A percentile compares a stretch with the other conserved stretches of the same genome.
phyloP scores from a whole-genome alignment of 345 rosid genomes.

The Turritis glabra region DNA sequence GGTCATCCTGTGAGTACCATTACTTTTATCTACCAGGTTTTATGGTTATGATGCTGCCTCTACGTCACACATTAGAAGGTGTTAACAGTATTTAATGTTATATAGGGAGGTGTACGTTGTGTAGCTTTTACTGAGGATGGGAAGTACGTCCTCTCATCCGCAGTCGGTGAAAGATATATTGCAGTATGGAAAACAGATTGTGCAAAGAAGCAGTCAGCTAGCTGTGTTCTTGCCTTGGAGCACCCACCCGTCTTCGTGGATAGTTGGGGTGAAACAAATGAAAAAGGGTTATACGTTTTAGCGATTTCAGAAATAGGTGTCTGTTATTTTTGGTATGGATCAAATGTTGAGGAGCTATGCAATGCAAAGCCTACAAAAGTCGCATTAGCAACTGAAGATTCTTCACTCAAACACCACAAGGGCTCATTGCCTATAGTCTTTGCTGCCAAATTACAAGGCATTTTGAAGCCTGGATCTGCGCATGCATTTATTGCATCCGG shows the following conservation, averaged over 20 bases:
- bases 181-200: conserved; percentile 80
- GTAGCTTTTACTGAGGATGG: conserved; percentile 83
- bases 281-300: conserved; percentile 55
- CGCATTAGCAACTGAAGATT: conserved; percentile 54
- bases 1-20: conserved; percentile 86
- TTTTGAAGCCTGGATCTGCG: conserved; percentile 54
- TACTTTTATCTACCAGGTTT: not conserved
- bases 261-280: conserved; percentile 53
- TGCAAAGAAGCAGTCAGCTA: conserved; percentile 74
- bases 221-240: conserved; percentile 92
- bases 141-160: conserved; percentile 74
- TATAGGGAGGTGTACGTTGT: conserved; percentile 76
- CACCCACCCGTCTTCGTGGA: conserved; percentile 89
- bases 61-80: not conserved
- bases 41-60: not conserved
- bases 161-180: conserved; percentile 75
- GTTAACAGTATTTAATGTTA: conserved; percentile 13
- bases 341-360: conserved; percentile 60
- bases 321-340: conserved; percentile 84
- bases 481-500: conserved; percentile 76
- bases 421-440: conserved; percentile 57
- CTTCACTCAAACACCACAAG: conserved; percentile 43
- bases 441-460: conserved; percentile 82
- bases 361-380: conserved; percentile 69
- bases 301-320: conserved; percentile 87